Conservation (phyloP, 208 protist genomes). For the Trypanosoma caninum region DNA sequence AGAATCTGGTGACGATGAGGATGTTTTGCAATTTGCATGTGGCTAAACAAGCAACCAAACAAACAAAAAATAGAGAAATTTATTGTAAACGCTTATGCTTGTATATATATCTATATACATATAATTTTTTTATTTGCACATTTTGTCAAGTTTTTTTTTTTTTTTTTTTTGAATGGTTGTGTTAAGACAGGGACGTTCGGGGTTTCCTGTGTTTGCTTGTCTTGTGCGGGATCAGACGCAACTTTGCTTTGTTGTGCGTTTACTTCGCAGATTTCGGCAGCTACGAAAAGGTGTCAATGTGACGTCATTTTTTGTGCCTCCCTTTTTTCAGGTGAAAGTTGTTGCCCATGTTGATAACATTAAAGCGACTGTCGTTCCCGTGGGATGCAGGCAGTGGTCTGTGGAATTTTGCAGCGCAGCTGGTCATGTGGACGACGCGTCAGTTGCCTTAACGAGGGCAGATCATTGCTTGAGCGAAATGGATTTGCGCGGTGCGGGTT, state of each 20-base stretch:
- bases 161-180: slow-evolving; percentile 10
- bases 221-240: slow-evolving; percentile 27
- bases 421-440: not conserved
- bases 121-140: not conserved
- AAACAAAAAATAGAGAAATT: no score
- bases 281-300: slow-evolving; percentile 49
- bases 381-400: not conserved
- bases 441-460: not conserved
- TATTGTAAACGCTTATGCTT: slow-evolving; percentile 8
- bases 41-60: not conserved
- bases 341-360: not conserved
- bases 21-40: not conserved
- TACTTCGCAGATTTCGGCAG: slow-evolving; percentile 18
- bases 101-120: slow-evolving; percentile 4
- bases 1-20: not conserved
- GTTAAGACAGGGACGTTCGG: no score
- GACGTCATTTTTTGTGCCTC: slow-evolving; percentile 36
- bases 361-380: not conserved
- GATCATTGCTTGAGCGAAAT: not conserved
- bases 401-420: not conserved
- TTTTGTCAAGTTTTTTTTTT: not conserved
- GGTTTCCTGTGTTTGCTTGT: slow-evolving; percentile 42
- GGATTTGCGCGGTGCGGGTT: not conserved
- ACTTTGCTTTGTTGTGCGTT: slow-evolving; percentile 30
- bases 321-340: not conserved